These are phyloP conservation scores for Mytilinidion resinicola DNA, from an alignment of 495 filamentous ascomycete genomes.

Conservation along the genomic window DNA sequence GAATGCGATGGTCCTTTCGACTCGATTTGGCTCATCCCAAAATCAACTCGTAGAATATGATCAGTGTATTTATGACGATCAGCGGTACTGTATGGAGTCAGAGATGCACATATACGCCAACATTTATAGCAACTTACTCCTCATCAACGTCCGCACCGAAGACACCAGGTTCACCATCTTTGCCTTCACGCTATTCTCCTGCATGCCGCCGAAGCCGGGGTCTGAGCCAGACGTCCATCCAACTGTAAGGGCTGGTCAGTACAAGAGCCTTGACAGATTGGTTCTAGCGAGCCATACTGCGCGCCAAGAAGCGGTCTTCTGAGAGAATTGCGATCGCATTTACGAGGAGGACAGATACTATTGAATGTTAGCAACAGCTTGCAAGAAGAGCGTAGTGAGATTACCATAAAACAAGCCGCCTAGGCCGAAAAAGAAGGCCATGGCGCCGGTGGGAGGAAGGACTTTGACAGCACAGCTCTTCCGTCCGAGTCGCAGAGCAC, in stretches of 20 bases:
- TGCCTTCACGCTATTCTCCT: constrained; percentile 75
- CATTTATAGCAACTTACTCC: constrained; percentile 57
- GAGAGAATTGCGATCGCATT: constrained; percentile 94
- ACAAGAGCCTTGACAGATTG: too few species aligned
- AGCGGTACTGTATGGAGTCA: constrained; percentile 64
- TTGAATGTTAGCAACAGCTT: constrained; percentile 2
- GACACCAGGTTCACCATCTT: constrained; percentile 85
- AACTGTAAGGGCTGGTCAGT: constrained; percentile 45
- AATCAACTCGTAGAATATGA: constrained; percentile 39
- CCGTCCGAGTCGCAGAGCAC: too few species aligned
- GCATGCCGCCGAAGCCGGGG: constrained; percentile 64
- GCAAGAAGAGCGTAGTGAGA: constrained; percentile 7
- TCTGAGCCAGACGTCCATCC: constrained; percentile 70
- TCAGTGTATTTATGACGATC: constrained; percentile 82
- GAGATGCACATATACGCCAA: too few species aligned
- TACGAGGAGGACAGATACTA: constrained; percentile 77
- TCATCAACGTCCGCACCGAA: constrained; percentile 86
- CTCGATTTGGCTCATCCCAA: neutral
- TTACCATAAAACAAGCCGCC: constrained; percentile 68
- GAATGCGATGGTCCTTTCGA: too few species aligned
- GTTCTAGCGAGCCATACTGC: constrained; percentile 55
- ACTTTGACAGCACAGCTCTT: too few species aligned
- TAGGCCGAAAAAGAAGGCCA: constrained; percentile 50
- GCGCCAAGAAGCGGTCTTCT: constrained; percentile 94
- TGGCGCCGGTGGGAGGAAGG: too few species aligned